Conservation (phyloP, 2,329 filamentous ascomycete genomes). For the Metarhizium album region DNA sequence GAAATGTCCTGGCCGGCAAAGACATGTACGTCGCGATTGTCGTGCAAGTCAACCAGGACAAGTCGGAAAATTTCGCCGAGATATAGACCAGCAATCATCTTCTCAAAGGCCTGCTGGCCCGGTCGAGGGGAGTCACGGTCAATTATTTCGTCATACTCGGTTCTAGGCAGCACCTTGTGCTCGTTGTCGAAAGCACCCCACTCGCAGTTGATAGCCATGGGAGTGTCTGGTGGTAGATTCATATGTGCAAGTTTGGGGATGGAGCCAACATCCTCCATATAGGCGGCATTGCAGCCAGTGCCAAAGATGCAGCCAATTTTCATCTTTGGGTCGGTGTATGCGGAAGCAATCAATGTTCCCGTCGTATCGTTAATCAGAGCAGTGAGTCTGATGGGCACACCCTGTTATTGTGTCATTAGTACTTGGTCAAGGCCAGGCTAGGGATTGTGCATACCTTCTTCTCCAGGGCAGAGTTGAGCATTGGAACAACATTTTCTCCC, state of each 20-base stretch:
- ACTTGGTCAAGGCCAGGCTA: neutral
- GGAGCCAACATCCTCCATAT: slow-evolving; percentile 87
- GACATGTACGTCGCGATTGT: slow-evolving; percentile 62
- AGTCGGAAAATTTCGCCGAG: slow-evolving; percentile 91
- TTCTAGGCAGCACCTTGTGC: slow-evolving; percentile 74
- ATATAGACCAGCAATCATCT: slow-evolving; percentile 94
- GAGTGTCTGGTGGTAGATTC: slow-evolving; percentile 72
- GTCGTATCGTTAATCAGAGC: slow-evolving; percentile 97
- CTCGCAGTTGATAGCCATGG: slow-evolving; percentile 95
- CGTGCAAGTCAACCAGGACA: slow-evolving; percentile 73
- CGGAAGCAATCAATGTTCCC: slow-evolving; percentile 89
- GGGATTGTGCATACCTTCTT: slow-evolving; percentile 29
- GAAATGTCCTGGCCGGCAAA: slow-evolving; percentile 77
- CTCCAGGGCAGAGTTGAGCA: slow-evolving; percentile 69
- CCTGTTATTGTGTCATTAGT: slow-evolving; percentile 31
- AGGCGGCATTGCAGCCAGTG: slow-evolving; percentile 95
- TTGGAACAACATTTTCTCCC: slow-evolving; percentile 79
- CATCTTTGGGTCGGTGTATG: slow-evolving; percentile 90
- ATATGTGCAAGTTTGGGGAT: slow-evolving; percentile 91
- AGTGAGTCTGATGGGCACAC: slow-evolving; percentile 82
- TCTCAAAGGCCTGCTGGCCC: slow-evolving; percentile 91
- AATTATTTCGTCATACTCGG: slow-evolving; percentile 75
- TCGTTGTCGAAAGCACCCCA: slow-evolving; percentile 97
- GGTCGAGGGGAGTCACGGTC: slow-evolving; percentile 87
- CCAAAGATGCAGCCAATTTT: slow-evolving; percentile 97